Evolutionary conservation across 2,329 filamentous ascomycete species (phyloP).

Genomic region (Pseudocercospora fijiensis): DNA sequence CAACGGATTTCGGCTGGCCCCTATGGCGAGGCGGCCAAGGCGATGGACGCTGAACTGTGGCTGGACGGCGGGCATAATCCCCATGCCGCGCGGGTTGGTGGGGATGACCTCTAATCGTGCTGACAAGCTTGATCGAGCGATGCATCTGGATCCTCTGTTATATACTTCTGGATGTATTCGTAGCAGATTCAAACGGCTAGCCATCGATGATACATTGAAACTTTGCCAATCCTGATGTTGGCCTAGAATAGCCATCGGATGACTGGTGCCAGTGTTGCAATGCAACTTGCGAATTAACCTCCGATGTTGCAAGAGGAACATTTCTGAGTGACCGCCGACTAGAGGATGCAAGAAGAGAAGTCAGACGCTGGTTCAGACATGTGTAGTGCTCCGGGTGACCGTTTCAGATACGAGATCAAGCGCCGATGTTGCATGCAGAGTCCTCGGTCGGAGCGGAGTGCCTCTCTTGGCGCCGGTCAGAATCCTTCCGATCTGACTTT

Average conservation of each 20-base stretch:
- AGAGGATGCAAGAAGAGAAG: background rate
- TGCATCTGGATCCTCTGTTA: background rate
- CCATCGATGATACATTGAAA: background rate
- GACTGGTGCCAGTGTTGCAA: background rate
- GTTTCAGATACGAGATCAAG: background rate
- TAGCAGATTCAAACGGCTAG: background rate
- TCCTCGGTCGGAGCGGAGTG: constrained; percentile 4
- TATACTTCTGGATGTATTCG: background rate
- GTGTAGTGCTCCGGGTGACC: background rate
- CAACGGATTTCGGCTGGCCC: no score
- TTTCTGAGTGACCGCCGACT: background rate
- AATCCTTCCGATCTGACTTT: constrained; percentile 8
- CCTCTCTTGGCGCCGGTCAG: background rate
- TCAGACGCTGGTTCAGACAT: background rate
- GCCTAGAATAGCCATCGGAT: background rate
- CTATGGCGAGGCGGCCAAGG: no score
- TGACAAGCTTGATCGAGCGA: background rate
- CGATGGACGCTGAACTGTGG: background rate
- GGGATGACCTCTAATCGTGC: background rate
- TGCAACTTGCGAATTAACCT: background rate
- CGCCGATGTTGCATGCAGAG: constrained; percentile 9
- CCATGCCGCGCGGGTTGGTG: background rate
- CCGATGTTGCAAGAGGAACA: background rate
- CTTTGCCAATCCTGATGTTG: background rate
- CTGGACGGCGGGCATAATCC: no score